Evolutionary conservation across 2,329 filamentous ascomycete genomes (phyloP).

Genomic region (Pyrenophora graminea): DNA sequence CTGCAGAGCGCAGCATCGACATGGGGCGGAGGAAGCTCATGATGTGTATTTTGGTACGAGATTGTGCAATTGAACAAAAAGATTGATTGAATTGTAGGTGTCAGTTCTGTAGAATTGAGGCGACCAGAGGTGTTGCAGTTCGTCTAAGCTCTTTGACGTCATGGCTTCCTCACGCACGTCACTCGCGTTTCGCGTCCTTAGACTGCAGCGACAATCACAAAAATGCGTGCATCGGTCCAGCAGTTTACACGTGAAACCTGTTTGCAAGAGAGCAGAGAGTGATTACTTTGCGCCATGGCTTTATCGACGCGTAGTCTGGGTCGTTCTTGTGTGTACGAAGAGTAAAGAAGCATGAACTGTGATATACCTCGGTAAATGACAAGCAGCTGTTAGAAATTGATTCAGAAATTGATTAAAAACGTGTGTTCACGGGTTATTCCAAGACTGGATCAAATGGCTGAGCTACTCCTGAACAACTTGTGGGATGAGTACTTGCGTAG

Average conservation of each 20-base stretch:
- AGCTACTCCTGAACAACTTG: too few relatives aligned
- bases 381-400: too few relatives aligned
- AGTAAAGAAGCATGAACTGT: too few relatives aligned
- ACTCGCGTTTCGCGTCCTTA: slow-evolving; percentile 5
- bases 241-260: neutral
- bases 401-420: too few relatives aligned
- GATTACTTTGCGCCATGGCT: too few relatives aligned
- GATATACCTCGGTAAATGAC: too few relatives aligned
- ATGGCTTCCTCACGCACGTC: slow-evolving; percentile 12
- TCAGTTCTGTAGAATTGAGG: neutral
- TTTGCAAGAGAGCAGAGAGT: neutral
- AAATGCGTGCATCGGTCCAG: neutral
- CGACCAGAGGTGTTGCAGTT: slow-evolving; percentile 1
- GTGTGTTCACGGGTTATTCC: too few relatives aligned
- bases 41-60: slow-evolving; percentile 2
- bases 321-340: too few relatives aligned
- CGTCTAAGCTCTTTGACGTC: slow-evolving; percentile 13
- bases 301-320: too few relatives aligned
- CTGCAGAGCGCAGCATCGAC: slow-evolving; percentile 36
- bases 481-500: too few relatives aligned
- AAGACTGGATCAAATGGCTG: too few relatives aligned
- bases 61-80: slow-evolving; percentile 3
- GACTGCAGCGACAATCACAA: slow-evolving; percentile 5
- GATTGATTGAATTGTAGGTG: neutral
- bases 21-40: slow-evolving; percentile 42